Evolutionary conservation across 179 eudicot genomes (phyloP).

Genomic region (Patellifolia procumbens): DNA sequence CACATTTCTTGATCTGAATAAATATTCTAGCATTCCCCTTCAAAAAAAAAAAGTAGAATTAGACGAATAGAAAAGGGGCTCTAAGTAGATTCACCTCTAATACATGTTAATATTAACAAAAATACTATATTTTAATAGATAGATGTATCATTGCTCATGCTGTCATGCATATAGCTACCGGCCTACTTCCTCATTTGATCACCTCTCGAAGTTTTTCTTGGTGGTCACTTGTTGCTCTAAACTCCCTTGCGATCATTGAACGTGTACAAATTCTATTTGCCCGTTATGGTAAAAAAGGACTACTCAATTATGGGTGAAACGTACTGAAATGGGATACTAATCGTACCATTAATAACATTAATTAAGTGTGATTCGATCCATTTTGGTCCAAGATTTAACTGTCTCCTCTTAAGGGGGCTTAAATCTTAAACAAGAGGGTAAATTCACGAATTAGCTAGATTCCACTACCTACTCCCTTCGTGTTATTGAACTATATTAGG

Average conservation of each 20-base stretch:
- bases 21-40: too few species aligned
- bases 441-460: neutral
- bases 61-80: too few species aligned
- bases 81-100: too few species aligned
- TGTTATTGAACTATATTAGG: slow-evolving; percentile 19
- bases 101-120: too few species aligned
- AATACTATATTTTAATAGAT: too few species aligned
- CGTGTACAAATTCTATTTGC: neutral
- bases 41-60: too few species aligned
- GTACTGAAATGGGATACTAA: neutral
- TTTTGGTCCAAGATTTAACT: slow-evolving; percentile 19
- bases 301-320: neutral
- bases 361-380: neutral
- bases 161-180: too few species aligned
- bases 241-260: neutral
- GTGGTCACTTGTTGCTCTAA: neutral
- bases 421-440: slow-evolving; percentile 18
- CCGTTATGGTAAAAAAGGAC: neutral
- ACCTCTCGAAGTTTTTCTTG: too few species aligned
- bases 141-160: too few species aligned
- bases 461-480: slow-evolving; percentile 10
- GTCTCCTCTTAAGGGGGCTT: slow-evolving; percentile 20
- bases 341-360: too few species aligned
- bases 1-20: too few species aligned
- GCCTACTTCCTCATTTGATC: too few species aligned